Conservation (phyloP, 2,329 filamentous ascomycete species). For the Teratosphaeria destructans region DNA sequence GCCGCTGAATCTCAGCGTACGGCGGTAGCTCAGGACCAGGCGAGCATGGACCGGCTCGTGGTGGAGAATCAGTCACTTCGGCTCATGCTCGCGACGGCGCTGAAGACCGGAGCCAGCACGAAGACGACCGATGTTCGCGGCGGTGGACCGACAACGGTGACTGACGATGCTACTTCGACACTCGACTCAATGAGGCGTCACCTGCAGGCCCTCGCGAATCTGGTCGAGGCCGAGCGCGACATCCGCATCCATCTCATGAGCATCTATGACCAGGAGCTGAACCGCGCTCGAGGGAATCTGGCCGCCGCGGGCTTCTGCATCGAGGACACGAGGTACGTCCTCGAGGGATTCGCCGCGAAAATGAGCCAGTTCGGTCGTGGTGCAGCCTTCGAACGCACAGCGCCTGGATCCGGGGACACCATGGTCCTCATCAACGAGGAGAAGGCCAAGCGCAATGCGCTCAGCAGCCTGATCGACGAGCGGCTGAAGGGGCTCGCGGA, state of each 20-base stretch:
- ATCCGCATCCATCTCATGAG: not conserved
- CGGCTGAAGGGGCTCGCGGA: not conserved
- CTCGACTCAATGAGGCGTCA: not conserved
- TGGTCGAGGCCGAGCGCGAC: not conserved
- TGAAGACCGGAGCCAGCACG: not conserved
- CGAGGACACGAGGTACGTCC: not conserved
- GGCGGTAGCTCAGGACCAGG: not conserved
- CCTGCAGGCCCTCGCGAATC: not conserved
- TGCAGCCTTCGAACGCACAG: not conserved
- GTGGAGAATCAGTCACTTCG: not conserved
- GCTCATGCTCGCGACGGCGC: not conserved
- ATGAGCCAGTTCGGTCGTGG: not conserved
- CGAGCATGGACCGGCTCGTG: not conserved
- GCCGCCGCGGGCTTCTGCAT: not conserved
- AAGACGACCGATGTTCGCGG: not conserved
- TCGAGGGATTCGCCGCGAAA: not conserved
- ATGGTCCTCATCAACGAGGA: not conserved
- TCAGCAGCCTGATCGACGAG: not conserved
- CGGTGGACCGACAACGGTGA: not conserved
- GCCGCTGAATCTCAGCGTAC: not conserved
- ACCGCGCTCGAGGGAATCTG: not conserved
- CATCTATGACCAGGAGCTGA: not conserved
- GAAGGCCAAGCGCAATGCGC: not conserved
- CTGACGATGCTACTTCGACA: not conserved
- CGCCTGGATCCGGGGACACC: not conserved